Evolutionary conservation across 2,329 filamentous ascomycete genomes (phyloP).

Genomic region (Fusarium proliferatum): DNA sequence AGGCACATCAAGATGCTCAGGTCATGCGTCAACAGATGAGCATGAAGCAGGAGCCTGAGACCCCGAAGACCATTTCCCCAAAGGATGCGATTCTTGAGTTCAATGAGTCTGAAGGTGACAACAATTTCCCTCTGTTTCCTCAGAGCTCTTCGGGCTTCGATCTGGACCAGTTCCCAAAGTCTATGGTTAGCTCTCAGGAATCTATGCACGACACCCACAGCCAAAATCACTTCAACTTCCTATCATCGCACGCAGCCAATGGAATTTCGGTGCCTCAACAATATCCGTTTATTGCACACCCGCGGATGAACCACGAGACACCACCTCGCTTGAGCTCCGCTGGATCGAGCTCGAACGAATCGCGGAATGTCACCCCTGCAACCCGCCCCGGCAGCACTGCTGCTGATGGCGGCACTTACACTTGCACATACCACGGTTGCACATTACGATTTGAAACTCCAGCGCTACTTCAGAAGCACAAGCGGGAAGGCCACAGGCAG

Average conservation of each 20-base stretch:
- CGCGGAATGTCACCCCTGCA: conserved; percentile 48
- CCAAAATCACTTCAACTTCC: conserved; percentile 46
- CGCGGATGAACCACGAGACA: conserved; percentile 49
- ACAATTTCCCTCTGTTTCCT: conserved; percentile 79
- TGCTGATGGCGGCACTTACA: conserved; percentile 90
- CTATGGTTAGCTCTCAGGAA: conserved; percentile 36
- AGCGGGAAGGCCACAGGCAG: conserved; percentile 90
- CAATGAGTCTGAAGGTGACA: conserved; percentile 76
- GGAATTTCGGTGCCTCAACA: conserved; percentile 60
- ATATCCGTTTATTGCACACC: conserved; percentile 61
- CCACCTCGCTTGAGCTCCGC: conserved; percentile 56
- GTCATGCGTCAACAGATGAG: conserved; percentile 56
- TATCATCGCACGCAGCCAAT: conserved; percentile 52
- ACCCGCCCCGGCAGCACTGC: conserved; percentile 69
- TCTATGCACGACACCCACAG: conserved; percentile 29
- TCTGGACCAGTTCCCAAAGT: conserved; percentile 54
- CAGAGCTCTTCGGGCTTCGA: conserved; percentile 63
- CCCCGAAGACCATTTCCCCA: conserved; percentile 90
- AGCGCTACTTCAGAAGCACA: conserved; percentile 90
- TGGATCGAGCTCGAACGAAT: conserved; percentile 53
- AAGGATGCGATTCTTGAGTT: conserved; percentile 93
- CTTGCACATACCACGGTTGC: conserved; percentile 95
- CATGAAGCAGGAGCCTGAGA: conserved; percentile 57
- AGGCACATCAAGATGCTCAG: conserved; percentile 68
- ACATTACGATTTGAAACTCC: conserved; percentile 89